Percentiles rank a stretch among this genome's conserved stretches.
These are phyloP conservation scores for Petasospora fabianii DNA, from an alignment of 1,139 yeast genomes.

Conservation along the genomic window DNA sequence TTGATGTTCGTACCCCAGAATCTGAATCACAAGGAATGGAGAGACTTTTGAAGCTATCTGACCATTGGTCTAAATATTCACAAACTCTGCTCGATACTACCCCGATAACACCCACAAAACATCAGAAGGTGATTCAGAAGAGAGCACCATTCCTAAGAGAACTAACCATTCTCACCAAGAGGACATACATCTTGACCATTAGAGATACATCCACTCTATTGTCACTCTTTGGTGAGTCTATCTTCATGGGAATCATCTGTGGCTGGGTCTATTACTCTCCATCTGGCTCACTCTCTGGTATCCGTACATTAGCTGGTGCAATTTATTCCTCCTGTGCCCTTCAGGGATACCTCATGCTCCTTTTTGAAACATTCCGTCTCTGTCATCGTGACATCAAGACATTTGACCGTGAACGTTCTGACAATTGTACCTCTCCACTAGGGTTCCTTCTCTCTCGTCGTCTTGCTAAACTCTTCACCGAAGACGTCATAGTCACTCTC, in stretches of 20 bases:
- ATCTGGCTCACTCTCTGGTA: constrained; percentile 56
- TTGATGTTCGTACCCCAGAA: constrained; percentile 47
- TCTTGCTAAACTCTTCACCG: constrained; percentile 51
- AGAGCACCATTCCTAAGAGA: constrained; percentile 39
- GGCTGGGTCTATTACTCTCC: constrained; percentile 82
- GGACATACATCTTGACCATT: constrained; percentile 45
- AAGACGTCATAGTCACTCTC: constrained; percentile 64
- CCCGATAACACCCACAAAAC: neutral
- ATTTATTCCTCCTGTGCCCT: constrained; percentile 61
- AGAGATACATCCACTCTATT: constrained; percentile 23
- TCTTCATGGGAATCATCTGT: constrained; percentile 49
- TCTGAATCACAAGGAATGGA: constrained; percentile 42
- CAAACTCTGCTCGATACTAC: constrained; percentile 10
- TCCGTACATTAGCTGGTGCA: constrained; percentile 59
- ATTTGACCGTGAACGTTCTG: constrained; percentile 72
- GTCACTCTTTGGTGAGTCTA: constrained; percentile 19
- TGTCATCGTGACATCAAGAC: constrained; percentile 65
- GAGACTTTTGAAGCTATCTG: constrained; percentile 47
- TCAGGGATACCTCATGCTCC: constrained; percentile 60
- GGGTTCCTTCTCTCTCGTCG: constrained; percentile 56
- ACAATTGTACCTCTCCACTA: constrained; percentile 56
- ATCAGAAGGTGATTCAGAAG: constrained; percentile 1
- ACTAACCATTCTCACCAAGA: constrained; percentile 47
- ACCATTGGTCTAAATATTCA: constrained; percentile 42
- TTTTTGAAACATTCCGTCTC: constrained; percentile 71